Percentiles rank a stretch among this genome's conserved stretches.
Conservation (phyloP, 2,329 filamentous ascomycete genomes). For the Diaporthe helianthi region DNA sequence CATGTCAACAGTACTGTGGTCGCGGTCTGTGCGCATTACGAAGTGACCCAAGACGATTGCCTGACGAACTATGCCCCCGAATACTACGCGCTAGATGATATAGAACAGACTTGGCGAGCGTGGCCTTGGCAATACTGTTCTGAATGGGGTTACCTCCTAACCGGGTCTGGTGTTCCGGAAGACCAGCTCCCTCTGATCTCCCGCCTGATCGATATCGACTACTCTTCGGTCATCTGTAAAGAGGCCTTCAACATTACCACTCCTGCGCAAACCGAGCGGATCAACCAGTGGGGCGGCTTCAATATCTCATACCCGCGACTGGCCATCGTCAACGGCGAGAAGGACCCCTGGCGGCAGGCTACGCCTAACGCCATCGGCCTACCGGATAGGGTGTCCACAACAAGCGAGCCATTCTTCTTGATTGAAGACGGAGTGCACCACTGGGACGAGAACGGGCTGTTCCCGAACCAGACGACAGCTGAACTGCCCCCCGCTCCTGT, state of each 20-base stretch:
- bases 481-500: slow-evolving; percentile 66
- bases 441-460: slow-evolving; percentile 78
- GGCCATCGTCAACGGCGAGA: slow-evolving; percentile 78
- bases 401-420: slow-evolving; percentile 73
- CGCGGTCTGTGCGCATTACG: slow-evolving; percentile 36
- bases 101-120: slow-evolving; percentile 50
- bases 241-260: slow-evolving; percentile 73
- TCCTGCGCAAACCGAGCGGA: slow-evolving; percentile 66
- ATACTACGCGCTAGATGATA: slow-evolving; percentile 46
- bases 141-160: slow-evolving; percentile 80
- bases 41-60: slow-evolving; percentile 46
- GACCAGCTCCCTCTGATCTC: slow-evolving; percentile 74
- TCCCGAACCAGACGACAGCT: slow-evolving; percentile 65
- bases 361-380: slow-evolving; percentile 73
- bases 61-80: slow-evolving; percentile 45
- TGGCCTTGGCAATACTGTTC: slow-evolving; percentile 65
- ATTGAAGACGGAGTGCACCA: slow-evolving; percentile 81
- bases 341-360: slow-evolving; percentile 81
- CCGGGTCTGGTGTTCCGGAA: slow-evolving; percentile 71
- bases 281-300: slow-evolving; percentile 81
- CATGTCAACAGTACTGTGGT: slow-evolving; percentile 45
- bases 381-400: slow-evolving; percentile 63
- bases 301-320: slow-evolving; percentile 76
- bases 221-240: slow-evolving; percentile 67
- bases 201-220: slow-evolving; percentile 70